Evolutionary conservation across 1,284 basidiomycete species (phyloP), one percentile per base, ranked within the genome.

Genomic region (Abortiporus biennis): DNA sequence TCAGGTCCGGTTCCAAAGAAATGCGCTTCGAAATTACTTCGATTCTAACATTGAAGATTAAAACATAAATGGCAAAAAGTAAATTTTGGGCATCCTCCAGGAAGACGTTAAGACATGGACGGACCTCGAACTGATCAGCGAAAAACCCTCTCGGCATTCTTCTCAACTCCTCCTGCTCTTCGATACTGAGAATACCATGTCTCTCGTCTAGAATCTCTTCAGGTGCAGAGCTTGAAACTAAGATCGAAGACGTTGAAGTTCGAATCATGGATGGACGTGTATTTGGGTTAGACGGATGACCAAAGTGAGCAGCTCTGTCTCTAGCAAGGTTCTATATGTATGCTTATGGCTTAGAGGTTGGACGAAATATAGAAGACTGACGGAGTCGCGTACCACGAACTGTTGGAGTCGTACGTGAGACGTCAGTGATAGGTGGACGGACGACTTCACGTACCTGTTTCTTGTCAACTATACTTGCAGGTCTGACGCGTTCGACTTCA

Each of bases 1-100:
- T 99, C 96, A 0, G 93, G 93, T 0, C 92, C 96, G 0, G 95
- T 99, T 1, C 90, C 88, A 27, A 80, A 66, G 54, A 80, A 92
- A 60, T 99, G 96, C 0, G 95, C 93, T 47, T 84, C 72, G 58
- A 84, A 92, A 57, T 99, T 98, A 56, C 87, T 90, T 48, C 72
- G 72, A 61, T 94, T 98, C 82, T 92, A 25, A 11, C 9, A 29
- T 29, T 29, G 8, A 8, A n/a, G 9, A n/a, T n/a, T 29, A 29
- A 9, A n/a, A 29, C 8, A 9, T 29, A 29, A 8, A 9, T 35
- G 17, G 33, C 17, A 12, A 8, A 9, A 12, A 17, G 17, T 8
- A 11, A 12, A 35, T 35, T 11, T 35, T 21, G 11, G 9, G 31
- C 8, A n/a, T n/a, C n/a, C n/a, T n/a, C n/a, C n/a, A n/a, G n/a